Evolutionary conservation across 2,329 filamentous ascomycete genomes (phyloP).

Genomic region (Fusarium tupiense): DNA sequence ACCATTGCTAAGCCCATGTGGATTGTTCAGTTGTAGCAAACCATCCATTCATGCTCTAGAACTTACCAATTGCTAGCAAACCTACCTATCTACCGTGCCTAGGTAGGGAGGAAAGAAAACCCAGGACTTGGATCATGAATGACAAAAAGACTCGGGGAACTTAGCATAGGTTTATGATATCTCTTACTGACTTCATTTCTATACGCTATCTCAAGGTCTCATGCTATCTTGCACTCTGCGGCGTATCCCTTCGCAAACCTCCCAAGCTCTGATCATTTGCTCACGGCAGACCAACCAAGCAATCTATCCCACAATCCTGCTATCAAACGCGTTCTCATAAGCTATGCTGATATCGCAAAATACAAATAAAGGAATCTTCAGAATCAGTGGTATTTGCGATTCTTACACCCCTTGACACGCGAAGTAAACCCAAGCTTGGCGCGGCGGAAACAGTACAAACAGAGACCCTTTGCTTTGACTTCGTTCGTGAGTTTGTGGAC

Average conservation of each 20-base stretch:
- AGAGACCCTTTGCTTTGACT: slow-evolving; percentile 9
- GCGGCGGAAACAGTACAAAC: slow-evolving; percentile 13
- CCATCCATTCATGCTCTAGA: rapidly evolving
- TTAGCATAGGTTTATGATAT: not conserved
- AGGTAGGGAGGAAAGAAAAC: not conserved
- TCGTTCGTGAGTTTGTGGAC: not conserved
- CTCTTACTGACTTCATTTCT: not conserved
- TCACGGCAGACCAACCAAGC: not conserved
- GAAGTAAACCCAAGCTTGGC: slow-evolving; percentile 9
- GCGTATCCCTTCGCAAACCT: not conserved
- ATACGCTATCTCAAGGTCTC: not conserved
- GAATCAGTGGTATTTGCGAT: slow-evolving; percentile 20
- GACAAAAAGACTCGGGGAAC: not conserved
- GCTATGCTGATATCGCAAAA: not conserved
- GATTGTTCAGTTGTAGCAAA: not conserved
- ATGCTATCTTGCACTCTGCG: no score
- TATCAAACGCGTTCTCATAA: not conserved
- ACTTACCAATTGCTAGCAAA: not conserved
- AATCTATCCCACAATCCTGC: not conserved
- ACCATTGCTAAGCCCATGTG: no score
- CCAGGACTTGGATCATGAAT: not conserved
- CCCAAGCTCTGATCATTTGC: not conserved
- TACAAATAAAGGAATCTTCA: not conserved
- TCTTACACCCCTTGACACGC: slow-evolving; percentile 4
- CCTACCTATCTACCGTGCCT: not conserved